Percentiles rank a stretch among this genome's conserved stretches.
Conservation (phyloP, 2,329 filamentous ascomycete genomes). For the Xylaria polymorpha region DNA sequence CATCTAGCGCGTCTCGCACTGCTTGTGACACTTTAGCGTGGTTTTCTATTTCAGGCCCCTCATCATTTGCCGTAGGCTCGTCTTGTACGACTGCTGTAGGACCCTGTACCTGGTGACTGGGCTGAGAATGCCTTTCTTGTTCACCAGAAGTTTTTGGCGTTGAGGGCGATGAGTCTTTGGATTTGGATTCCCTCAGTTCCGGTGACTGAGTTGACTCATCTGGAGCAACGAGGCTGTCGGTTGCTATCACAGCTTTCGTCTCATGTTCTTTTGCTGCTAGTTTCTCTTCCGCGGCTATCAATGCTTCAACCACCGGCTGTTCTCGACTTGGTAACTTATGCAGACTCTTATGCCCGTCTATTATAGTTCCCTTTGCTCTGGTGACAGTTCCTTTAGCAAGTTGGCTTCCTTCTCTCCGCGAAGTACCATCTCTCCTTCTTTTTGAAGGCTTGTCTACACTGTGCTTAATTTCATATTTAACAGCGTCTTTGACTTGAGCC, state of each 20-base stretch:
- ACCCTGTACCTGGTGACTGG: conserved; percentile 51
- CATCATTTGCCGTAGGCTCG: conserved; percentile 56
- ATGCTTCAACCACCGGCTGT: conserved; percentile 16
- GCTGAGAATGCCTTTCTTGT: conserved; percentile 11
- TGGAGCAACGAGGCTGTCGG: neutral
- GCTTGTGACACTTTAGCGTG: conserved; percentile 37
- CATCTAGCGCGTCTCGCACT: conserved; percentile 50
- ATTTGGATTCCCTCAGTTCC: conserved; percentile 10
- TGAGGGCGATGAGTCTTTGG: conserved; percentile 13
- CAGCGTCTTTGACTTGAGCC: conserved; percentile 49
- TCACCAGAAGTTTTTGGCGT: neutral
- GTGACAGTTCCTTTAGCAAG: conserved; percentile 65
- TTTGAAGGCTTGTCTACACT: conserved; percentile 55
- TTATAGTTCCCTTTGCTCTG: conserved; percentile 61
- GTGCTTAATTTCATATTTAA: conserved; percentile 56
- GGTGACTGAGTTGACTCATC: neutral
- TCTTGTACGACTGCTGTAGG: conserved; percentile 59
- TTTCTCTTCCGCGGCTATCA: neutral
- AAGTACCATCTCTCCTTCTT: conserved; percentile 54
- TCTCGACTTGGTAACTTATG: conserved; percentile 37
- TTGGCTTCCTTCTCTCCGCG: conserved; percentile 58
- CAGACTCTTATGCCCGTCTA: conserved; percentile 51
- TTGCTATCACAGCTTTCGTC: neutral
- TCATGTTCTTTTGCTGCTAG: neutral
- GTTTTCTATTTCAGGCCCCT: conserved; percentile 26